Percentiles rank a stretch among this genome's conserved stretches.
Conservation (phyloP, 129 eudicot species). For the Artemisia argyi region DNA sequence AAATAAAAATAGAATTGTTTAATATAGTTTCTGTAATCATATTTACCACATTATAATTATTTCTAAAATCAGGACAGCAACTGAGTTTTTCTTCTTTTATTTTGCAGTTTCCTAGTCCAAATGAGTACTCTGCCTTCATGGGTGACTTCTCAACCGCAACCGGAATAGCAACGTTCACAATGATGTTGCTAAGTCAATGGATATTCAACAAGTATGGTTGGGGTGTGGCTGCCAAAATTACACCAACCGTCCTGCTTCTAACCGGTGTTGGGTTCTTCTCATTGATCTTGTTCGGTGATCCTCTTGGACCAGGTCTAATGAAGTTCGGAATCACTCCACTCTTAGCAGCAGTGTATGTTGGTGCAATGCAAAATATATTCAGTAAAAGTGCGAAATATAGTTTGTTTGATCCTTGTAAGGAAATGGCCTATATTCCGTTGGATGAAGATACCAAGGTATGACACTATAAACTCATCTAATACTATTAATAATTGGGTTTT, state of each 20-base stretch:
- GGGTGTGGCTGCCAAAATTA: constrained; percentile 96
- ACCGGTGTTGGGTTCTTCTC: constrained; percentile 98
- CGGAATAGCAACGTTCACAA: constrained; percentile 89
- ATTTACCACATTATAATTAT: not conserved
- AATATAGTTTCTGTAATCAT: not conserved
- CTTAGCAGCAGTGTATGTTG: constrained; percentile 95
- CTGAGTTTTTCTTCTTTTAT: not conserved
- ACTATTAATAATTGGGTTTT: not conserved
- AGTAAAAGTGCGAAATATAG: constrained; percentile 99
- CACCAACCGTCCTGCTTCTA: constrained; percentile 89
- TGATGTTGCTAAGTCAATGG: constrained; percentile 97
- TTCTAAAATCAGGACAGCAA: not conserved
- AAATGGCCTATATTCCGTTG: constrained; percentile 98
- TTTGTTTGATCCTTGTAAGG: constrained; percentile 98
- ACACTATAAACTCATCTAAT: not conserved
- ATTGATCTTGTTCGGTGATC: constrained; percentile 80
- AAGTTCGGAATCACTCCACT: constrained; percentile 86
- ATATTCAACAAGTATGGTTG: constrained; percentile 93
- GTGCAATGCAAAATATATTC: constrained; percentile 97
- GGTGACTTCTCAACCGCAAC: constrained; percentile 99
- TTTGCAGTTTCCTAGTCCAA: constrained; percentile 94
- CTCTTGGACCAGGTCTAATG: constrained; percentile 70
- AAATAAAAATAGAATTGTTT: not conserved
- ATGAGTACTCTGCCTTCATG: constrained; percentile 97
- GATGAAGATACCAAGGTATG: constrained; percentile 97